Conservation (phyloP, 2,329 filamentous ascomycete species). For the Daldinia sp. region DNA sequence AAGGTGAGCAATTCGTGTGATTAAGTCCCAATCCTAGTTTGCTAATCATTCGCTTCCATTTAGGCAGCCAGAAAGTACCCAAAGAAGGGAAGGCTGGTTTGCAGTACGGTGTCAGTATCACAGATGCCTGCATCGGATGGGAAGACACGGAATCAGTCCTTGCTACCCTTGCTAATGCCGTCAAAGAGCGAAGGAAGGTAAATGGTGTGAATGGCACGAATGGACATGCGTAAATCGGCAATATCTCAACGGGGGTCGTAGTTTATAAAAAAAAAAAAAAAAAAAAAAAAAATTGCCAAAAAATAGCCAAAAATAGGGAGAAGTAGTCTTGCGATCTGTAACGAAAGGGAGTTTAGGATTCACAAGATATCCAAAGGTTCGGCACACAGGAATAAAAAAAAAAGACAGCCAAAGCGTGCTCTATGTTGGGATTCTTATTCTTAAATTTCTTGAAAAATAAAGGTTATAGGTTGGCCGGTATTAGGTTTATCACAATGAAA, state of each 20-base stretch:
- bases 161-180: constrained; percentile 78
- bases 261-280: not conserved
- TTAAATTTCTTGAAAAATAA: not conserved
- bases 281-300: too few species aligned
- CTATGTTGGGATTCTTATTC: not conserved
- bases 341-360: constrained; percentile 14
- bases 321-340: constrained; percentile 15
- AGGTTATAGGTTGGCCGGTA: not conserved
- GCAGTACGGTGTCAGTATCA: constrained; percentile 95
- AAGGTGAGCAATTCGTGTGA: constrained; percentile 65
- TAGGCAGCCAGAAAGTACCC: constrained; percentile 91
- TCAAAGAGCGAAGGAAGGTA: constrained; percentile 73
- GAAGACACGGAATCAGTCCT: constrained; percentile 85
- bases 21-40: not conserved
- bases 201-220: constrained; percentile 46
- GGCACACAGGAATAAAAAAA: constrained; percentile 6
- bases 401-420: not conserved
- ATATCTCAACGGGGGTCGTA: not conserved
- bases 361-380: constrained; percentile 10
- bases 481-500: not conserved
- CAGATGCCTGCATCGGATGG: constrained; percentile 96
- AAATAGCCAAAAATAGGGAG: too few species aligned
- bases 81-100: constrained; percentile 83
- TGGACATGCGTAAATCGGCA: constrained; percentile 32
- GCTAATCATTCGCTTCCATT: constrained; percentile 41